These are phyloP conservation scores for Chlorella sp. DNA, from an alignment of 139 green algal species.

Conservation along the genomic window DNA sequence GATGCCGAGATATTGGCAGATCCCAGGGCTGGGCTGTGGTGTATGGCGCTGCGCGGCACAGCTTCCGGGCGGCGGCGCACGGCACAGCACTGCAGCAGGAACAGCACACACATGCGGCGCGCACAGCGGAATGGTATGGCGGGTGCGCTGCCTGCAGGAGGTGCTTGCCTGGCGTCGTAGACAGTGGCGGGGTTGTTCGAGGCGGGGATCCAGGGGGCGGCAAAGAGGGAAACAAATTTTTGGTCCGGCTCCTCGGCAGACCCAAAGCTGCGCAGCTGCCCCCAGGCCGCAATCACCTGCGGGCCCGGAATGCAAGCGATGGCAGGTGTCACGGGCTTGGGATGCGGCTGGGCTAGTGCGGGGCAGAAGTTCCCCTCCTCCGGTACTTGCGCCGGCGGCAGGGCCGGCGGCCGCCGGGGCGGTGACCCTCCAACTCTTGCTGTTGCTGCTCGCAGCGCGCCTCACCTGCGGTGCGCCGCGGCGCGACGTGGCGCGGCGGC, in stretches of 20 bases:
- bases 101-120: neutral
- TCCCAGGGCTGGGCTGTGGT: neutral
- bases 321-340: neutral
- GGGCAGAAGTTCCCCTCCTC: neutral
- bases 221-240: neutral
- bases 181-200: conserved; percentile 2
- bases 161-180: neutral
- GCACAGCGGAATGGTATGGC: neutral
- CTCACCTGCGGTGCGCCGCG: too few species aligned
- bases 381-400: too few species aligned
- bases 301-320: too few species aligned
- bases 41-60: too few species aligned
- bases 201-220: neutral
- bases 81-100: neutral
- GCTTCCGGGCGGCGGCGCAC: too few species aligned
- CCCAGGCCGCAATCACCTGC: neutral
- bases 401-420: too few species aligned
- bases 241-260: neutral
- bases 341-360: too few species aligned
- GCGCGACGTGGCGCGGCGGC: too few species aligned
- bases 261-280: neutral
- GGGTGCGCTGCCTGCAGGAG: too few species aligned
- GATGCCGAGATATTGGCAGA: neutral
- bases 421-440: too few species aligned
- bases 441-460: too few species aligned